Base-by-base conservation (phyloP, 2,329 filamentous ascomycete species). In the Penicillium freii region DNA sequence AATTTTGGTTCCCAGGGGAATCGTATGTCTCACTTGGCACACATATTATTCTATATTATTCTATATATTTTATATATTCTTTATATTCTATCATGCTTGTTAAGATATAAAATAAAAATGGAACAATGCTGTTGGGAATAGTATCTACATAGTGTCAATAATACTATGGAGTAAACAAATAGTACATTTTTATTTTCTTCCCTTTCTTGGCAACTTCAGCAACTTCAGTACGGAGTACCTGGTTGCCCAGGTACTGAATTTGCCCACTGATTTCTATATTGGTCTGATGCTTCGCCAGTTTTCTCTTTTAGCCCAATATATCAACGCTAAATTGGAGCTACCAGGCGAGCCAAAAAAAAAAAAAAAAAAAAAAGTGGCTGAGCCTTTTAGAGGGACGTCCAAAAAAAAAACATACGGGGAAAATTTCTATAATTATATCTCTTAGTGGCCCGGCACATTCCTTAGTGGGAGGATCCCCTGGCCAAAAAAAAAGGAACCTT, bases 11-110 rank as follows among this genome's bases (percentile, higher is more conserved):
- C 49, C 46, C 39, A 57, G 40, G 57, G 50, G 55, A 60, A 62
- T 49, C 51, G 15, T 33, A 62, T 63, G 61, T 63, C 62, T 63
- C 62, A 63, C 56, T 56, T 44, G 31, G 42, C 29, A 40, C 38
- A 40, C 19, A 5, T 42, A 10, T 21, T 40, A 40, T 42, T 15
- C 10, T 7, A 21, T 21, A 33, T 33, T 33, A 29, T 29, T 3
- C 11, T 34, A 34, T 7, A 15, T 34, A 39, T 39, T 23, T 1
- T 23, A 8, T 34, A 33, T 10, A 33, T 33, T 15, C 5, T 33
- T 15, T 33, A 17, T 7, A 21, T 40, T 40, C 11, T 40, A 34
- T 34, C 33, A 34, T 34, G 8, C 3, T 19, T 19, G 4, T 10
- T 10, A n/a, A 39, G n/a, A 19, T 11, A 19, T 43, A 17, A 23